phyloP scores from a whole-genome alignment of 1,284 basidiomycete genomes.

The Rhodofomes roseus region DNA sequence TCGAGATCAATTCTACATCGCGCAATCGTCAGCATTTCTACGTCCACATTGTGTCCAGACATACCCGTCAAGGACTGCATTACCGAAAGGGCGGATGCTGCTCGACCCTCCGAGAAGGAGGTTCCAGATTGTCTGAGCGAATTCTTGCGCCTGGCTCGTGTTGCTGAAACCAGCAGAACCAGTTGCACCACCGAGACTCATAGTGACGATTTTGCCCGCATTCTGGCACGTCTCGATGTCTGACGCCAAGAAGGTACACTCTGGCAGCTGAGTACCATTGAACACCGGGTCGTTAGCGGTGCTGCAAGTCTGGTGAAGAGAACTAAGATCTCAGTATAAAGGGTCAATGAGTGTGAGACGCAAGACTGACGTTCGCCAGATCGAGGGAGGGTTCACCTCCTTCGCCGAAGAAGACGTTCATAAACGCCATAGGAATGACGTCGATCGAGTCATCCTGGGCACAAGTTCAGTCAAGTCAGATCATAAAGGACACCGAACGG shows the following conservation, averaged over 20 bases:
- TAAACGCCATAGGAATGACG: conserved; percentile 56
- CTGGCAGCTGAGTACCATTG: conserved; percentile 50
- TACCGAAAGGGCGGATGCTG: conserved; percentile 55
- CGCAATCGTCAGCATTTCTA: background rate
- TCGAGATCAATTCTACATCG: conserved; percentile 54
- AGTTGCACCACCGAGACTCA: conserved; percentile 61
- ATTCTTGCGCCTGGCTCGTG: conserved; percentile 47
- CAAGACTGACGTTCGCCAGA: conserved; percentile 51
- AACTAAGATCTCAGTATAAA: background rate
- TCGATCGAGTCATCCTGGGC: conserved; percentile 47
- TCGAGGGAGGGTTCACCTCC: conserved; percentile 57
- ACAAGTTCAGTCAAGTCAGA: background rate
- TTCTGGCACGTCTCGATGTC: conserved; percentile 60
- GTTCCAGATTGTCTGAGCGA: conserved; percentile 62
- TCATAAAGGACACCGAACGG: background rate
- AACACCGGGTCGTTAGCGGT: conserved; percentile 38
- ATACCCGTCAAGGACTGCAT: conserved; percentile 62
- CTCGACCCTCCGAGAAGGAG: conserved; percentile 59
- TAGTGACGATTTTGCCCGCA: conserved; percentile 61
- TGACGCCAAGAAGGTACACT: conserved; percentile 51
- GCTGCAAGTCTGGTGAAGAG: conserved; percentile 44
- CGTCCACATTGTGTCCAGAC: conserved; percentile 10
- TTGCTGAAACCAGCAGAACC: conserved; percentile 48
- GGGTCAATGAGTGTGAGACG: background rate
- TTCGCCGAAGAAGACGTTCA: conserved; percentile 51